Evolutionary conservation across 768 basidiomycete species (phyloP).

Genomic region (Agrocybe pediades): DNA sequence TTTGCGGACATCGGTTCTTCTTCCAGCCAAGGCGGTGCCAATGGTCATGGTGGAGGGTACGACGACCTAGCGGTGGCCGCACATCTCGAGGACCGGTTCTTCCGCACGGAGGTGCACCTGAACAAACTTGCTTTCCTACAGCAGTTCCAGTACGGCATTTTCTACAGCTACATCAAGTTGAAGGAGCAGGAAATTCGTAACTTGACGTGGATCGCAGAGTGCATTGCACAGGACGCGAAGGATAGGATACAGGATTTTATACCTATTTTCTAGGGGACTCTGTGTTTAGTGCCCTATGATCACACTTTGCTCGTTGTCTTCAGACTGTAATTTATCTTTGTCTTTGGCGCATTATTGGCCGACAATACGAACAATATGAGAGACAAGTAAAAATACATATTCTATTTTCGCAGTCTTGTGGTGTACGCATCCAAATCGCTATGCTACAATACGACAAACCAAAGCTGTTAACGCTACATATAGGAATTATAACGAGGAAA

Average conservation of each 20-base stretch:
- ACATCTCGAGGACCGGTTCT: conserved; percentile 92
- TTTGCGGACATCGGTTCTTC: conserved; percentile 60
- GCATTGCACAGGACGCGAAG: conserved; percentile 95
- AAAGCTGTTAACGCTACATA: neutral
- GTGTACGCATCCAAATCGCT: too few relatives aligned
- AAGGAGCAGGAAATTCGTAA: conserved; percentile 92
- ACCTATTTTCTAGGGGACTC: conserved; percentile 69
- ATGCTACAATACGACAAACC: neutral
- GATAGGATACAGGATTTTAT: conserved; percentile 96
- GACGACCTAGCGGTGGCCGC: conserved; percentile 53
- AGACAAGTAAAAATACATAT: neutral
- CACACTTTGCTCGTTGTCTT: conserved; percentile 1
- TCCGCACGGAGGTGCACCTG: conserved; percentile 87
- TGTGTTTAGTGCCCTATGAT: neutral
- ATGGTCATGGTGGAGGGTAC: conserved; percentile 26
- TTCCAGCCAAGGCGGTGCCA: conserved; percentile 30
- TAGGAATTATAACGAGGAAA: neutral
- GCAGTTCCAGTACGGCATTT: conserved; percentile 93
- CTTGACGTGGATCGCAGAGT: conserved; percentile 94
- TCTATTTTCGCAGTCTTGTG: too few relatives aligned
- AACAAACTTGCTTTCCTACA: conserved; percentile 97
- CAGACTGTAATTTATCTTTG: conserved; percentile 10
- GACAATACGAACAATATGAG: neutral
- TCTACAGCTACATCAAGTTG: conserved; percentile 89
- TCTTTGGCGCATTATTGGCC: neutral